Percentiles rank a stretch among this genome's conserved stretches.
phyloP scores from a whole-genome alignment of 2,329 filamentous ascomycete genomes.

The Cyanodermella asteris region DNA sequence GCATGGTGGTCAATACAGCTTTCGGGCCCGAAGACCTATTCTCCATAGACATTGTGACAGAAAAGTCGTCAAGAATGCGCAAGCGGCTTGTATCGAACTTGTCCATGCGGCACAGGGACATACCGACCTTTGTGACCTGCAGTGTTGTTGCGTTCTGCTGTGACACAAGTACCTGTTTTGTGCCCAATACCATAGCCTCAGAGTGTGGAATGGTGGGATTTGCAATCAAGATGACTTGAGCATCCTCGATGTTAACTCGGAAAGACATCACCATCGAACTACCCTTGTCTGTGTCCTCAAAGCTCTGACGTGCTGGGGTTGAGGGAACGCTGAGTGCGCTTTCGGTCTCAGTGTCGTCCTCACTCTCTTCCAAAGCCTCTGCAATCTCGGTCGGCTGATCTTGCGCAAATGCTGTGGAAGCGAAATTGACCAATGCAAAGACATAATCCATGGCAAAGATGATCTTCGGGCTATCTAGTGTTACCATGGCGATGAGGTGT shows the following conservation, averaged over 20 bases:
- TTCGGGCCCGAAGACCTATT: slow-evolving; percentile 37
- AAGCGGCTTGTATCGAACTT: slow-evolving; percentile 77
- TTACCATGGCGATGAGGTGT: slow-evolving; percentile 73
- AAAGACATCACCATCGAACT: slow-evolving; percentile 58
- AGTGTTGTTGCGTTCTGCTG: slow-evolving; percentile 87
- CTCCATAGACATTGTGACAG: slow-evolving; percentile 73
- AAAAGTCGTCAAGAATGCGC: slow-evolving; percentile 91
- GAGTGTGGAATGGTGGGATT: slow-evolving; percentile 79
- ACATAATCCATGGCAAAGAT: slow-evolving; percentile 94
- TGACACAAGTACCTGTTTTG: slow-evolving; percentile 78
- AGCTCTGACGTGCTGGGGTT: slow-evolving; percentile 13
- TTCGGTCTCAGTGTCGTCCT: slow-evolving; percentile 22
- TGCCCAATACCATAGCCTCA: slow-evolving; percentile 85
- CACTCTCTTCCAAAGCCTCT: slow-evolving; percentile 30
- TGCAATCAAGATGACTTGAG: slow-evolving; percentile 87
- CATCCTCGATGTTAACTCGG: slow-evolving; percentile 82
- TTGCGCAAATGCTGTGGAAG: slow-evolving; percentile 42
- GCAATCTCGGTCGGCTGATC: slow-evolving; percentile 37
- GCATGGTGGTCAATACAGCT: slow-evolving; percentile 50
- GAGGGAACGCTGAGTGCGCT: slow-evolving; percentile 8
- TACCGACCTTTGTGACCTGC: slow-evolving; percentile 82
- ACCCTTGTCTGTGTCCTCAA: slow-evolving; percentile 19
- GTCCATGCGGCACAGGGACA: slow-evolving; percentile 98
- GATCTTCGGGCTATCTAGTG: slow-evolving; percentile 79
- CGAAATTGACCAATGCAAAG: slow-evolving; percentile 68